Evolutionary conservation across 2,329 filamentous ascomycete genomes (phyloP), one percentile per base, ranked within the genome.

Genomic region (Peltaster fructicola): DNA sequence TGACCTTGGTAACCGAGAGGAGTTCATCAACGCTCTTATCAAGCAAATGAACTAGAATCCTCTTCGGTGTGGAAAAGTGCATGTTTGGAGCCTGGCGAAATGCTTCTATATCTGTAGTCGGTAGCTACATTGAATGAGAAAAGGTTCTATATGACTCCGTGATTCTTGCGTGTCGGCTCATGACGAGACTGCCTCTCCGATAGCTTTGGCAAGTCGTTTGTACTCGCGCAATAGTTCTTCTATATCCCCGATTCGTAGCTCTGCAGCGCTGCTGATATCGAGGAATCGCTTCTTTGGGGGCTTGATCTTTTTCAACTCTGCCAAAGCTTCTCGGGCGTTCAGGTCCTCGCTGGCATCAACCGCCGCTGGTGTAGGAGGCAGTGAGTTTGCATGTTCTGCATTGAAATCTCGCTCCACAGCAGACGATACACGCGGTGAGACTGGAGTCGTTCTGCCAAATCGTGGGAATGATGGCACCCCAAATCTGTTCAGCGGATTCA

Each of bases 1-100:
- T 75, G 88, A 98, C 61, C 66, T 90, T 47, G 88, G 88, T 57
- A 95, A 98, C 73, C 78, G 88, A 44, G 88, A 98, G 69, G 84
- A 95, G 51, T 74, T 84, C 65, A 93, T 95, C 73, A 95, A 95
- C 63, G 67, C 61, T 50, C 72, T 95, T 53, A 77, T 98, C 66
- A 73, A 80, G 61, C 81, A 91, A 67, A 95, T 95, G 88, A 95
- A 95, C 73, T 98, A 90, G 54, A 27, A 31, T 23, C 7, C 9
- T 11, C 9, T 9, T 7, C 7, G 13, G 11, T 22, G 8, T 8
- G 8, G 17, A 18, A 18, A 18, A n/a, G 17, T 8, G 17, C 8
- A n/a, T 18, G 17, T n/a, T n/a, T n/a, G n/a, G n/a, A n/a, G n/a
- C n/a, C n/a, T n/a, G n/a, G n/a, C n/a, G n/a, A n/a, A n/a, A n/a